Evolutionary conservation across 2,329 filamentous ascomycete genomes (phyloP), one percentile per base, ranked within the genome.

Genomic region (Neopestalotiopsis sp.): DNA sequence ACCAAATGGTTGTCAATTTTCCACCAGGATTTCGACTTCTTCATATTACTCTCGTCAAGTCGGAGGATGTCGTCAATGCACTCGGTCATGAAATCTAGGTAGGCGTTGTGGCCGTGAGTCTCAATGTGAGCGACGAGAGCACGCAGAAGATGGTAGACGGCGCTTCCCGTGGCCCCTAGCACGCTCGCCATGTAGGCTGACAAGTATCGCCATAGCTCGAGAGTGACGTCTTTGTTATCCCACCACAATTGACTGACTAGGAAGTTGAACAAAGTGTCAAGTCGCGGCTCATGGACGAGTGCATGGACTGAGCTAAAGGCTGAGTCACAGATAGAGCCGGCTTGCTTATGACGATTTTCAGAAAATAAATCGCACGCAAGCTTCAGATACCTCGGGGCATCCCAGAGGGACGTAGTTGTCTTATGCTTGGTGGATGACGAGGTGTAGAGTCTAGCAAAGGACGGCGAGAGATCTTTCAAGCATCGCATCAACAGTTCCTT

Each of bases 261-360:
- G 28, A 67, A 67, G 57, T 63, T 49, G 52, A 67, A 67, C 20
- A 67, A 57, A n/a, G 66, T 67, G 17, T 63, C 66, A 1, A 67
- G 66, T 14, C 66, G 30, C 14, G 65, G 65, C 14, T 52, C 52
- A 6, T 20, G 30, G 10, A 67, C 56, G 3, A 67, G 56, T 30
- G 52, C 28, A 20, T 67, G 66, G 1, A 67, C 40, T 0, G 66
- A 49, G 34, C 13, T 56, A 17, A 67, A 67, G 20, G 66, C 66
- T 1, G 59, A 63, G 17, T 49, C 24, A 28, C 66, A 67, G 12
- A 67, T 67, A 14, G 65, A 67, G 10, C 65, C 66, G 13, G 58
- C 66, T 32, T 67, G 58, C n/a, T 42, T 63, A 24, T 67, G 30
- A 4, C 57, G 40, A 10, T 56, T 67, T 40, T 67, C 66, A 28